phyloP scores from a whole-genome alignment of 345 rosid genomes.

The Erysimum cheiranthoides region DNA sequence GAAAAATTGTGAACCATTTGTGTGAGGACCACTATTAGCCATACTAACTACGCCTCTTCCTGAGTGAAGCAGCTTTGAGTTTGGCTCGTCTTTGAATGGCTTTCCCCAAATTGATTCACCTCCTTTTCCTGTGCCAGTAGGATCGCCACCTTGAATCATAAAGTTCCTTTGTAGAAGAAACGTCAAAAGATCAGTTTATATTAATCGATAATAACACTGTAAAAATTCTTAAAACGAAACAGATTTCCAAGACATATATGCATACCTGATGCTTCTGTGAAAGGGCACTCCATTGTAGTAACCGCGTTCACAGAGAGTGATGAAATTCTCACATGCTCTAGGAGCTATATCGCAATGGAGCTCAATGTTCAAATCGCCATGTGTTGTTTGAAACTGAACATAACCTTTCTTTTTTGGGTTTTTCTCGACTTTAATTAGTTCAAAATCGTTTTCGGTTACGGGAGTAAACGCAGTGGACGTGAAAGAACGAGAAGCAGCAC shows the following conservation, averaged over 20 bases:
- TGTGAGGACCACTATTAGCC: constrained; percentile 98
- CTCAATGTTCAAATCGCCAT: constrained; percentile 92
- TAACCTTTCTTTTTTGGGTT: constrained; percentile 97
- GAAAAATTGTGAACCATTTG: constrained; percentile 98
- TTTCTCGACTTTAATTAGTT: constrained; percentile 86
- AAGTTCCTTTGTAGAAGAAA: constrained; percentile 62
- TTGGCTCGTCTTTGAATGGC: constrained; percentile 90
- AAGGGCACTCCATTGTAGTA: constrained; percentile 83
- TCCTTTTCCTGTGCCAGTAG: constrained; percentile 89
- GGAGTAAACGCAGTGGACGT: constrained; percentile 92
- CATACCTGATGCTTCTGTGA: constrained; percentile 79
- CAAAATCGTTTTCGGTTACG: constrained; percentile 83
- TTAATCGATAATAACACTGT: background rate
- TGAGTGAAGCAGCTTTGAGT: constrained; percentile 89
- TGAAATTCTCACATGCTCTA: constrained; percentile 88
- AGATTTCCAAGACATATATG: background rate
- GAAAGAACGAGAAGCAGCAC: constrained; percentile 96
- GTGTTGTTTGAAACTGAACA: constrained; percentile 86
- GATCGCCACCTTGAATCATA: constrained; percentile 99
- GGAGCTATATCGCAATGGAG: constrained; percentile 94
- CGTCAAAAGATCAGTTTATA: background rate
- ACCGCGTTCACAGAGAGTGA: constrained; percentile 83
- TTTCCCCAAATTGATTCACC: constrained; percentile 98
- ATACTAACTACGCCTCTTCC: constrained; percentile 96
- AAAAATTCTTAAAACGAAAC: background rate